Conservation (phyloP, 345 rosid species). For the Lepidium africanum region DNA sequence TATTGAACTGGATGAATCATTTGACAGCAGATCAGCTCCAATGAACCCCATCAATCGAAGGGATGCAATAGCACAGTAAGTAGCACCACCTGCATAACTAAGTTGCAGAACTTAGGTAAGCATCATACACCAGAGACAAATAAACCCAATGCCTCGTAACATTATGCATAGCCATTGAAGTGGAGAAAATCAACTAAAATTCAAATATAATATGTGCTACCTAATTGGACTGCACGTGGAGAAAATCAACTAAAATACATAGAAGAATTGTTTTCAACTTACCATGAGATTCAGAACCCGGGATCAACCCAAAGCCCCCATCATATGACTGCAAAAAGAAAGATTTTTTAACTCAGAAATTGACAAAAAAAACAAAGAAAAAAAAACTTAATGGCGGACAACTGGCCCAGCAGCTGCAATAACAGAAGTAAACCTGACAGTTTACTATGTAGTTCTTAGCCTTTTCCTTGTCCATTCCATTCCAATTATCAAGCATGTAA, state of each 20-base stretch:
- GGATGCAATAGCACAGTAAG: conserved; percentile 89
- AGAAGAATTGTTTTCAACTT: conserved; percentile 34
- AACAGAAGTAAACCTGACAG: conserved; percentile 55
- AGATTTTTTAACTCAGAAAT: conserved; percentile 21
- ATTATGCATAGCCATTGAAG: background rate
- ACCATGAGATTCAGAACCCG: conserved; percentile 98
- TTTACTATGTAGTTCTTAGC: conserved; percentile 67
- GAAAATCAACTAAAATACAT: background rate
- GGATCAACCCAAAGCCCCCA: conserved; percentile 92
- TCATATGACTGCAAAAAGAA: conserved; percentile 69
- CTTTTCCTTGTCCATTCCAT: conserved; percentile 77
- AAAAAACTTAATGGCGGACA: background rate
- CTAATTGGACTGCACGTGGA: background rate
- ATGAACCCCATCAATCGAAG: conserved; percentile 78
- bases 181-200: no score
- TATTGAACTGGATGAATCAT: conserved; percentile 33
- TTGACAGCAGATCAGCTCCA: conserved; percentile 53
- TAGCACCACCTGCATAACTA: conserved; percentile 88
- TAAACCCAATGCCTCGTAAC: background rate
- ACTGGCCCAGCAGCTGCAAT: background rate
- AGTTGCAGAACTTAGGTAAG: conserved; percentile 33
- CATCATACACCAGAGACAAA: conserved; percentile 3
- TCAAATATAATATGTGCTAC: background rate
- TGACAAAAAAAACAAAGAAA: background rate
- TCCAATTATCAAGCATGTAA: conserved; percentile 73